Evolutionary conservation across 2,329 filamentous ascomycete species (phyloP).

Genomic region (Zarea fungicola): DNA sequence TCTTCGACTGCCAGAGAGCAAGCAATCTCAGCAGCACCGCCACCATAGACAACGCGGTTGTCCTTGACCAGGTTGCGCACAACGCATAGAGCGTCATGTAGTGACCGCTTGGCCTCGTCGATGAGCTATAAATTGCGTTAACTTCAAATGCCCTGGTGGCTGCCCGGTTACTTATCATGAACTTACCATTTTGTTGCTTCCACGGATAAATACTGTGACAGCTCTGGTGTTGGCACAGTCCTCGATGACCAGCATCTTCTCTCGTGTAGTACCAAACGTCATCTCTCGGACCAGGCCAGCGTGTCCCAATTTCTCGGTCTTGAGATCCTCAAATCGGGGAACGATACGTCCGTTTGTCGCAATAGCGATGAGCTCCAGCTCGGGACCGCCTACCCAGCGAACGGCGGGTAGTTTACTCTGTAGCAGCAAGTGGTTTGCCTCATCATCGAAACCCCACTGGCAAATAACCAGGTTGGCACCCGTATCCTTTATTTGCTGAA

Average conservation of each 20-base stretch:
- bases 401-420: constrained; percentile 96
- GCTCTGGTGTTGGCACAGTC: constrained; percentile 97
- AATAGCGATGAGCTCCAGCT: constrained; percentile 98
- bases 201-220: constrained; percentile 92
- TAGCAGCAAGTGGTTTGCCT: constrained; percentile 93
- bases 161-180: not conserved
- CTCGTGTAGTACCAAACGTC: constrained; percentile 92
- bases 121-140: constrained; percentile 65
- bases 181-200: constrained; percentile 97
- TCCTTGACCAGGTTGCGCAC: constrained; percentile 94
- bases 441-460: constrained; percentile 99
- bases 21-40: constrained; percentile 93
- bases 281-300: constrained; percentile 91
- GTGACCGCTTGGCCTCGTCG: constrained; percentile 94
- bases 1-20: constrained; percentile 96
- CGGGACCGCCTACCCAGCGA: constrained; percentile 94
- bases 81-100: constrained; percentile 96
- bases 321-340: constrained; percentile 92
- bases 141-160: not conserved
- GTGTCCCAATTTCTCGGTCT: constrained; percentile 79
- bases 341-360: constrained; percentile 98
- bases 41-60: constrained; percentile 96
- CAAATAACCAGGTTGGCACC: constrained; percentile 97
- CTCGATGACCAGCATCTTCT: constrained; percentile 99
- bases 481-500: constrained; percentile 94